Evolutionary conservation across 148 eudicot species (phyloP).

Genomic region (Vaccinium vitisidaea): DNA sequence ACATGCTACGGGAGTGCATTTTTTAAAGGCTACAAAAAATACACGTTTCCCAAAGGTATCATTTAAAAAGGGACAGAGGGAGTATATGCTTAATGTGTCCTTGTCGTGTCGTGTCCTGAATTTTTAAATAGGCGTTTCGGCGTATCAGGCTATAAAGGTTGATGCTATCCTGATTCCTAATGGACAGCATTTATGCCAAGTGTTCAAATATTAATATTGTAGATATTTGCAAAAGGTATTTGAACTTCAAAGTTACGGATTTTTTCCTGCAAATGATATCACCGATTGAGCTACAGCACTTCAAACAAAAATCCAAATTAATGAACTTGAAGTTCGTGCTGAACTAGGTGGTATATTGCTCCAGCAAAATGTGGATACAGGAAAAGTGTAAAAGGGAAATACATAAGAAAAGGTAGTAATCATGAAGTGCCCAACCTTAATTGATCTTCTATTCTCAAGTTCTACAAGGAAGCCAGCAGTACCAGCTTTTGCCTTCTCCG

Average conservation of each 20-base stretch:
- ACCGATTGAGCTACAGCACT: neutral
- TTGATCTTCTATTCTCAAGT: constrained; percentile 68
- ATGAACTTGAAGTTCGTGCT: neutral
- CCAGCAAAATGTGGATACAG: neutral
- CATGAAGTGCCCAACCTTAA: constrained; percentile 46
- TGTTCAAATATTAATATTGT: neutral
- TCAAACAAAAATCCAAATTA: neutral
- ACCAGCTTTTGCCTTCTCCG: constrained; percentile 55
- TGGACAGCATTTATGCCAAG: neutral
- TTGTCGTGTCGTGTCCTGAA: neutral
- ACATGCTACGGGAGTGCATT: too few relatives aligned
- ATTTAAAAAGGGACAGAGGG: too few relatives aligned
- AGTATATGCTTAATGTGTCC: neutral
- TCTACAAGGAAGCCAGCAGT: constrained; percentile 74
- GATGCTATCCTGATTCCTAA: neutral
- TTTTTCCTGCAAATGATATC: neutral
- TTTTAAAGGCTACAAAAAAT: too few relatives aligned
- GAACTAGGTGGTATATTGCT: neutral
- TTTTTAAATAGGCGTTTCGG: neutral
- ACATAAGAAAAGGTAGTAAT: neutral
- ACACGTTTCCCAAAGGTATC: too few relatives aligned
- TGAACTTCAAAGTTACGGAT: neutral
- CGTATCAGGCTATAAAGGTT: neutral
- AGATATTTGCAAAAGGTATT: neutral
- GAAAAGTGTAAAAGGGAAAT: neutral